These are phyloP conservation scores for Curvularia spicifera DNA, from an alignment of 2,329 filamentous ascomycete genomes.

Conservation along the genomic window DNA sequence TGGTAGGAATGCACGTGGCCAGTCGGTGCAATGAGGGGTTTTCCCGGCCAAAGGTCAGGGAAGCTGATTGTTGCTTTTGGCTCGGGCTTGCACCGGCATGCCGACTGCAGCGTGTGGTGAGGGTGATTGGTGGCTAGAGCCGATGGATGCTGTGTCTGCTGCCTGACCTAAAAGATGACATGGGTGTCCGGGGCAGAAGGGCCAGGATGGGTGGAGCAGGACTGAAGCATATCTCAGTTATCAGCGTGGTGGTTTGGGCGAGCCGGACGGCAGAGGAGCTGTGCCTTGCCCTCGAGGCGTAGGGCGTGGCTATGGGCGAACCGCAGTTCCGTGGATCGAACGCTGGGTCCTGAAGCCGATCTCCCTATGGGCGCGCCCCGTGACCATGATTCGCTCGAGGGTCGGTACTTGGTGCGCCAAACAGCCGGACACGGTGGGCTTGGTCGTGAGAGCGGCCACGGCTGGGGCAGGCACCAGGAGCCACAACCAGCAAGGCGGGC, in stretches of 20 bases:
- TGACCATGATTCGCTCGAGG: conserved; percentile 31
- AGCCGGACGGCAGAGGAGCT: not conserved
- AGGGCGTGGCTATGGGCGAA: conserved; percentile 13
- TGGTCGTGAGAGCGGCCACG: conserved; percentile 33
- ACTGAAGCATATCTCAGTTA: not conserved
- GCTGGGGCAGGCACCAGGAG: conserved; percentile 20
- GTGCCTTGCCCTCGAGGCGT: not conserved
- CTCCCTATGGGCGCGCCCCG: conserved; percentile 6
- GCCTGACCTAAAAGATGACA: conserved; percentile 24
- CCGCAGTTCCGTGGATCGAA: conserved; percentile 25
- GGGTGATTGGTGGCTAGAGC: conserved; percentile 23
- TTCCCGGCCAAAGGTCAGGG: not conserved
- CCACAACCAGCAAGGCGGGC: conserved; percentile 16
- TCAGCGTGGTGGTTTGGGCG: not conserved
- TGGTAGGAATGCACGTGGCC: conserved; percentile 4
- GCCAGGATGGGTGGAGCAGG: conserved; percentile 9
- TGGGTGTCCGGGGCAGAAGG: conserved; percentile 1
- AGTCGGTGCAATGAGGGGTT: conserved; percentile 1
- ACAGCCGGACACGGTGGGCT: conserved; percentile 27
- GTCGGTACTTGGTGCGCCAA: conserved; percentile 27
- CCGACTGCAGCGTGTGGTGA: conserved; percentile 13
- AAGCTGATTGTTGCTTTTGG: conserved; percentile 19
- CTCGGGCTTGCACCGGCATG: conserved; percentile 24
- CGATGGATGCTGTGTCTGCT: conserved; percentile 19
- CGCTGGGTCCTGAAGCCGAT: conserved; percentile 18